Percentiles rank a stretch among this genome's conserved stretches.
Conservation (phyloP, 208 protist species). For the Trypanosoma congolense region DNA sequence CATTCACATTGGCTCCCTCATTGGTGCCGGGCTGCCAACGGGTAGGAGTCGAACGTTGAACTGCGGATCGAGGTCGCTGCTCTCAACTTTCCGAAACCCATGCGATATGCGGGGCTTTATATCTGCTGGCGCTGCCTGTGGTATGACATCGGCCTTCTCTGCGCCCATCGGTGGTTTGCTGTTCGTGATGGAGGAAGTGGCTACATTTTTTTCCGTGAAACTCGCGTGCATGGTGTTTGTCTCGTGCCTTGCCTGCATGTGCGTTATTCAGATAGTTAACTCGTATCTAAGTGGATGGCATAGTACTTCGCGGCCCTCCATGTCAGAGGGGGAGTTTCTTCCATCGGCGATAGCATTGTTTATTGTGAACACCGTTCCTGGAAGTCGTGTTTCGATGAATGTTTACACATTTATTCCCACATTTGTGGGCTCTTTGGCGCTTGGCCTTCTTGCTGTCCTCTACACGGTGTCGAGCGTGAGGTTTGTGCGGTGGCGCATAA, state of each 20-base stretch:
- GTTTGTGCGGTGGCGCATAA: conserved; percentile 52
- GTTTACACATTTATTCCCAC: conserved; percentile 59
- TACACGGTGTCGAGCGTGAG: conserved; percentile 72
- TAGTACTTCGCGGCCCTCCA: conserved; percentile 9
- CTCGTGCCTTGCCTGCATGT: conserved; percentile 73
- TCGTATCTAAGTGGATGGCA: conserved; percentile 52
- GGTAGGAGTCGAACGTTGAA: conserved; percentile 57
- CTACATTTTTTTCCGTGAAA: conserved; percentile 66
- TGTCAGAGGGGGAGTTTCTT: conserved; percentile 27
- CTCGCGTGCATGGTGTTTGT: conserved; percentile 87
- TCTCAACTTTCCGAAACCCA: conserved; percentile 61
- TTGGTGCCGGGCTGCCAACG: conserved; percentile 80
- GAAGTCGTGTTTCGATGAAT: conserved; percentile 45
- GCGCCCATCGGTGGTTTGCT: conserved; percentile 87
- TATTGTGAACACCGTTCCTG: conserved; percentile 42
- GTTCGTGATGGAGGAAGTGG: conserved; percentile 89
- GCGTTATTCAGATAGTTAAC: conserved; percentile 62
- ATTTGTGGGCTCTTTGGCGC: conserved; percentile 47
- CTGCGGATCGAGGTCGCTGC: conserved; percentile 47
- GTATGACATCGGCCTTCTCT: conserved; percentile 88
- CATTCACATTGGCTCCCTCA: conserved; percentile 89
- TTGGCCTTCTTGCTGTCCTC: conserved; percentile 50
- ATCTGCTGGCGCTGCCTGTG: conserved; percentile 79
- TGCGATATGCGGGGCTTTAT: conserved; percentile 88
- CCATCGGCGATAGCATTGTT: conserved; percentile 52